A percentile compares a stretch with the other conserved stretches of the same genome.
phyloP scores from a whole-genome alignment of 2,329 filamentous ascomycete species.

The Aureobasidium vineae region DNA sequence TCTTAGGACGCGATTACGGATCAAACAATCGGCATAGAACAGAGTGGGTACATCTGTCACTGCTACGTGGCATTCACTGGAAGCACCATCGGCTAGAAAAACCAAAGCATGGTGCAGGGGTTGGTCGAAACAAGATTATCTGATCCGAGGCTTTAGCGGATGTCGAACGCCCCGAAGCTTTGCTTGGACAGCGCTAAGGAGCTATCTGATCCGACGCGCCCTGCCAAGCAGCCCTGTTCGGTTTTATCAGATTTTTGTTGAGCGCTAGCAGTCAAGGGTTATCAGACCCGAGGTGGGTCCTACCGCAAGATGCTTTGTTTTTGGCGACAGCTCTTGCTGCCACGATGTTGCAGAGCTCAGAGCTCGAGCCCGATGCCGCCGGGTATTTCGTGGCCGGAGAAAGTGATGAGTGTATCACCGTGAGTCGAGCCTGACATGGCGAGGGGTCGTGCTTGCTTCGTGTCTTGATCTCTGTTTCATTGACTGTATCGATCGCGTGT shows the following conservation, averaged over 20 bases:
- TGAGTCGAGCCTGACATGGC: not conserved
- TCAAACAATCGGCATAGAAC: not conserved
- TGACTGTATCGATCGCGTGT: not conserved
- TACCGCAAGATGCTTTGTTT: not conserved
- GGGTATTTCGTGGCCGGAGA: not conserved
- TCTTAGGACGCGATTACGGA: not conserved
- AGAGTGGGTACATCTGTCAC: not conserved
- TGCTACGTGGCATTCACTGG: not conserved
- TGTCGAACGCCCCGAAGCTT: not conserved
- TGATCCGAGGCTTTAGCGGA: slow-evolving; percentile 20
- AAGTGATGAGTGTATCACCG: slow-evolving; percentile 3
- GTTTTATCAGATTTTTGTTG: slow-evolving; percentile 25
- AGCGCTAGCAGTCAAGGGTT: slow-evolving; percentile 11
- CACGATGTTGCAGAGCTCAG: too few relatives aligned
- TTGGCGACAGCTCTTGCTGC: too few relatives aligned
- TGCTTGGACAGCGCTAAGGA: not conserved
- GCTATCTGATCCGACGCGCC: slow-evolving; percentile 7
- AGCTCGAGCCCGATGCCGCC: slow-evolving; percentile 13
- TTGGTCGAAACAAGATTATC: slow-evolving; percentile 20
- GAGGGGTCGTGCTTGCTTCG: not conserved
- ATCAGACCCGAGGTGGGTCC: slow-evolving; percentile 21
- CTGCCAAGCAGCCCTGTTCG: slow-evolving; percentile 4
- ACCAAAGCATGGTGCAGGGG: not conserved
- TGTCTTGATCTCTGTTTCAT: slow-evolving; percentile 3
- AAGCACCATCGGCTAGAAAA: not conserved